Percentiles rank a stretch among this genome's conserved stretches.
These are phyloP conservation scores for Cordyceps cateniannulata DNA, from an alignment of 2,329 filamentous ascomycete genomes.

Conservation along the genomic window DNA sequence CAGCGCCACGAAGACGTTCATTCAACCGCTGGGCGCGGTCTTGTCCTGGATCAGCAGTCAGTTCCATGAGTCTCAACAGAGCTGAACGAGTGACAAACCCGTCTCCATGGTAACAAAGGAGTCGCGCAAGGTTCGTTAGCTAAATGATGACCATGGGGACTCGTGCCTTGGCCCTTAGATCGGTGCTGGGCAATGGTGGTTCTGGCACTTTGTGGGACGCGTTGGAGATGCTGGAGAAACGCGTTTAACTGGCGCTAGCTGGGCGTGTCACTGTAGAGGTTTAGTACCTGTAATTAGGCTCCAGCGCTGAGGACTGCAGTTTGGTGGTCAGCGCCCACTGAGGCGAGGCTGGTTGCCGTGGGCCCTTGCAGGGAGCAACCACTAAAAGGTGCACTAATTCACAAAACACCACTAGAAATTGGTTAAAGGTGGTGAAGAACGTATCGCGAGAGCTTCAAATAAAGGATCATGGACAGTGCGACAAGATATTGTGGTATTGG, in stretches of 20 bases:
- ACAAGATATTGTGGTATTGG: neutral
- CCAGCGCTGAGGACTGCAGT: neutral
- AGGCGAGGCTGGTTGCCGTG: neutral
- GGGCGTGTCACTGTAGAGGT: neutral
- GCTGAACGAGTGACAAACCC: neutral
- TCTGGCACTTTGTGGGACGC: neutral
- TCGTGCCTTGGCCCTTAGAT: no score
- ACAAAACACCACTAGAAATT: neutral
- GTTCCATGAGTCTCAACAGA: neutral
- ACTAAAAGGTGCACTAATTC: neutral
- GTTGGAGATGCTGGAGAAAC: neutral
- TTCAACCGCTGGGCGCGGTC: slow-evolving; percentile 40
- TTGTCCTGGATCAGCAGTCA: neutral
- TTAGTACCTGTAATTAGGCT: no score
- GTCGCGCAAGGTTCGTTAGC: neutral
- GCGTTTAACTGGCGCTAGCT: neutral
- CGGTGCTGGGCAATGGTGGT: neutral
- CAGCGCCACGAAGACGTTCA: slow-evolving; percentile 58
- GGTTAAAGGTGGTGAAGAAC: neutral
- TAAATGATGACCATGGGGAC: neutral
- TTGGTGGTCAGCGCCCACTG: neutral
- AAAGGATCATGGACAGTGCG: neutral
- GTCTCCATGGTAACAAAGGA: neutral
- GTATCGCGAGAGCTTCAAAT: neutral
- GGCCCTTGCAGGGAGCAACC: neutral